A percentile compares a stretch with the other conserved stretches of the same genome.
These are phyloP conservation scores for Asterella californica DNA, from an alignment of 225 moss, liverwort and hornwort genomes.

Conservation along the genomic window DNA sequence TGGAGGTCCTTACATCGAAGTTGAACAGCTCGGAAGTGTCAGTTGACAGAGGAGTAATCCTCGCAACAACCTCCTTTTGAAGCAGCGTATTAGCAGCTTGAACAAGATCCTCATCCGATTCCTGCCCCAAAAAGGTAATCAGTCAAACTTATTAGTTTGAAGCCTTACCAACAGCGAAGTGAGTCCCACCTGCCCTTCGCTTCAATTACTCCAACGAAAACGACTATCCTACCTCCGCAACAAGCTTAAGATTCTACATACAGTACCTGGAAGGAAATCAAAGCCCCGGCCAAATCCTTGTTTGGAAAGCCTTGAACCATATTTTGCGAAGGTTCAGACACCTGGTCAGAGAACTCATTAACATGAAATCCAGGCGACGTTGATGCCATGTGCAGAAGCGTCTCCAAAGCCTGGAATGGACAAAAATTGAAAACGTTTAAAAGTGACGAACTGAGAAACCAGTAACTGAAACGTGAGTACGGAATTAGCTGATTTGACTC, in stretches of 20 bases:
- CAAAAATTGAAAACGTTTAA: not conserved
- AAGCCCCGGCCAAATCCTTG: constrained; percentile 29
- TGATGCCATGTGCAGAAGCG: constrained; percentile 57
- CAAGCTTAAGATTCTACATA: not conserved
- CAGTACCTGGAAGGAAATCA: constrained; percentile 39
- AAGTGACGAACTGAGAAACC: not conserved
- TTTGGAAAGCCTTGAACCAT: constrained; percentile 30
- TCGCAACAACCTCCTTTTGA: constrained; percentile 8
- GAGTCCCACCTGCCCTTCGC: not conserved
- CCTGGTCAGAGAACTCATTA: constrained; percentile 33
- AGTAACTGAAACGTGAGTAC: too few relatives aligned
- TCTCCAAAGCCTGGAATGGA: constrained; percentile 37
- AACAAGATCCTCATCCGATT: constrained; percentile 25
- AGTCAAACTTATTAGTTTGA: not conserved
- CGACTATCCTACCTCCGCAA: not conserved
- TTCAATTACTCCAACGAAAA: not conserved
- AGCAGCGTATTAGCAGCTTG: constrained; percentile 25
- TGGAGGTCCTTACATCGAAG: constrained; percentile 3
- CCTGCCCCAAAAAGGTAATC: constrained; percentile 25
- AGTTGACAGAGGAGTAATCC: not conserved
- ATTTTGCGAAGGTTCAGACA: constrained; percentile 21
- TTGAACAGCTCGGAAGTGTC: not conserved
- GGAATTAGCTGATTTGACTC: too few relatives aligned
- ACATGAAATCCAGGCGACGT: constrained; percentile 40
- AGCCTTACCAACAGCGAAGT: not conserved